These are phyloP conservation scores for Chenopodium quinoa DNA, from an alignment of 148 eudicot genomes.

Conservation along the genomic window DNA sequence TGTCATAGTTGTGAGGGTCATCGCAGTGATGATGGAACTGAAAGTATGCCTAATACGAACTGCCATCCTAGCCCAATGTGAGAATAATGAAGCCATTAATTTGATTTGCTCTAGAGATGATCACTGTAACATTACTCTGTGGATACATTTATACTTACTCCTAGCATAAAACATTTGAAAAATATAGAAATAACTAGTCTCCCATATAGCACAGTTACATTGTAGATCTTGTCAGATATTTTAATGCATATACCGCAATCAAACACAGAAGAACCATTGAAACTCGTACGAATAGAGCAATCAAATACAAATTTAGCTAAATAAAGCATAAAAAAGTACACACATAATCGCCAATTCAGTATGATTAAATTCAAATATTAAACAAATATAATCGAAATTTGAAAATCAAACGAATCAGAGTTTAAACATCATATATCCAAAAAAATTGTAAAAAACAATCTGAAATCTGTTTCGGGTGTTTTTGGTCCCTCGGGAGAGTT, in stretches of 20 bases:
- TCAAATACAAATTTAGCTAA: no score
- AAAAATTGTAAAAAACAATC: no score
- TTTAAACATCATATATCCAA: no score
- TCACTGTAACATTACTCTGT: background rate
- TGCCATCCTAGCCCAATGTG: constrained; percentile 20
- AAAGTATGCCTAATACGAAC: constrained; percentile 14
- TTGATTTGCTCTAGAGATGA: background rate
- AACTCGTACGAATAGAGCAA: no score
- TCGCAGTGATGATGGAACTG: background rate
- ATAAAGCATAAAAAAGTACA: no score
- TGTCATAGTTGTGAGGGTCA: background rate
- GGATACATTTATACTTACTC: background rate
- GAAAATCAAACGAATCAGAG: no score
- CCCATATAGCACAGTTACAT: background rate
- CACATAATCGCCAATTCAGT: no score
- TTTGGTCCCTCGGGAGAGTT: no score
- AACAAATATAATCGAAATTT: no score
- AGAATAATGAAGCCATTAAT: background rate
- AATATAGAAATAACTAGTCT: background rate
- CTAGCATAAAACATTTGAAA: background rate
- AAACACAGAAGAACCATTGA: no score
- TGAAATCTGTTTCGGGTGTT: no score
- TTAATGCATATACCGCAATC: background rate
- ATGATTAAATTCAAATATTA: no score
- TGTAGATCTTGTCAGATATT: background rate